These are phyloP conservation scores for Chenopodium formosanum DNA, from an alignment of 148 eudicot genomes.

Conservation along the genomic window DNA sequence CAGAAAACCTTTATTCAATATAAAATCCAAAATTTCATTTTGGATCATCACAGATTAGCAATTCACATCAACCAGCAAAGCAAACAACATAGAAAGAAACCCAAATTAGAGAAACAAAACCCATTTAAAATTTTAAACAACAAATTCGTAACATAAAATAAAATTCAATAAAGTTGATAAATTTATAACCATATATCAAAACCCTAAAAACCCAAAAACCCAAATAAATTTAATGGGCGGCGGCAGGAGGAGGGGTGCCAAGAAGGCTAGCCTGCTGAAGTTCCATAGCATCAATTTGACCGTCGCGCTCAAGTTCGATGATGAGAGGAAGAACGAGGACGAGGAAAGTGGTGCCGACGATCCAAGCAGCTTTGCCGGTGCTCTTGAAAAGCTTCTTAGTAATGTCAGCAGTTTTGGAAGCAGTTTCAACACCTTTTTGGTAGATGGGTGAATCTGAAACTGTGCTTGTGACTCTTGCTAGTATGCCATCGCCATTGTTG, in stretches of 20 bases:
- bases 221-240: background rate
- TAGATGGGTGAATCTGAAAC: constrained; percentile 48
- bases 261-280: constrained; percentile 59
- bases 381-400: constrained; percentile 49
- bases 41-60: background rate
- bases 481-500: constrained; percentile 18
- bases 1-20: too few species aligned
- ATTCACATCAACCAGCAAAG: background rate
- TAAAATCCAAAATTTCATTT: background rate
- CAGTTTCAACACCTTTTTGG: constrained; percentile 37
- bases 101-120: background rate
- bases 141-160: background rate
- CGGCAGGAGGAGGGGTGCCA: constrained; percentile 37
- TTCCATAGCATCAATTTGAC: constrained; percentile 58
- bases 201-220: background rate
- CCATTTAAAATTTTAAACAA: background rate
- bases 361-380: constrained; percentile 84
- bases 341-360: constrained; percentile 54
- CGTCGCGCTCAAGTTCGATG: constrained; percentile 76
- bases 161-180: background rate
- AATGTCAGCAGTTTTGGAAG: constrained; percentile 42
- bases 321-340: constrained; percentile 56
- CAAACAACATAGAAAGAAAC: background rate
- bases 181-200: background rate
- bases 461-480: constrained; percentile 32